Conservation (phyloP, 2,329 filamentous ascomycete species). For the Colletotrichum coccodes region DNA sequence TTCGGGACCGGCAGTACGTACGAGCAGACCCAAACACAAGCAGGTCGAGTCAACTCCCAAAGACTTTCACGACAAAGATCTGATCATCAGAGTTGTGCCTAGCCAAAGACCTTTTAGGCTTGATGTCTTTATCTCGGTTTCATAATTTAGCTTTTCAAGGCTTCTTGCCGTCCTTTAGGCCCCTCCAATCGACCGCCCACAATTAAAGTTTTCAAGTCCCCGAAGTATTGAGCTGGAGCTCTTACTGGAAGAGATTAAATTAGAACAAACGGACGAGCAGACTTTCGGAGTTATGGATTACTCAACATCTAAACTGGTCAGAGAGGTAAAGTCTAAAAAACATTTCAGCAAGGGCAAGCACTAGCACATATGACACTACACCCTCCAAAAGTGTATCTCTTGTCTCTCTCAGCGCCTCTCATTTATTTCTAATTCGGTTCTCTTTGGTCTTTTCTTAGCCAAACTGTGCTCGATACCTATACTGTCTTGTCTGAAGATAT, state of each 20-base stretch:
- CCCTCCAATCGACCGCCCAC: not conserved
- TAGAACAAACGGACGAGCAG: not conserved
- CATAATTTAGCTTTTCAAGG: not conserved
- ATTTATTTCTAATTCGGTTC: conserved; percentile 6
- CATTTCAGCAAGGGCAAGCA: conserved; percentile 25
- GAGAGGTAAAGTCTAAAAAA: conserved; percentile 11
- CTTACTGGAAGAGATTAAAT: too few species aligned
- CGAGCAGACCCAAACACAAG: too few species aligned
- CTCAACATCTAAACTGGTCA: not conserved
- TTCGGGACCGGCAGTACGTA: too few species aligned
- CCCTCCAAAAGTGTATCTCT: too few species aligned
- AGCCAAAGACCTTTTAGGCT: not conserved
- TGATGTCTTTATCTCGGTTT: conserved; percentile 19
- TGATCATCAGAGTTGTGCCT: conserved; percentile 1
- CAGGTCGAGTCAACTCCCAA: too few species aligned
- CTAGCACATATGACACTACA: too few species aligned
- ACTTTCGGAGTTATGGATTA: not conserved
- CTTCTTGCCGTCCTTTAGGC: not conserved
- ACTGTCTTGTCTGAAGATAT: not conserved
- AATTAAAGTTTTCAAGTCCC: not conserved
- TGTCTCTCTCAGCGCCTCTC: conserved; percentile 19
- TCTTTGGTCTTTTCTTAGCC: conserved; percentile 12
- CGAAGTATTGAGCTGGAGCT: too few species aligned
- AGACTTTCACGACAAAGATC: not conserved
- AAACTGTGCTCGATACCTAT: conserved; percentile 7